Conservation (phyloP, 2,329 filamentous ascomycete genomes). For the Blastomyces emzantsi region DNA sequence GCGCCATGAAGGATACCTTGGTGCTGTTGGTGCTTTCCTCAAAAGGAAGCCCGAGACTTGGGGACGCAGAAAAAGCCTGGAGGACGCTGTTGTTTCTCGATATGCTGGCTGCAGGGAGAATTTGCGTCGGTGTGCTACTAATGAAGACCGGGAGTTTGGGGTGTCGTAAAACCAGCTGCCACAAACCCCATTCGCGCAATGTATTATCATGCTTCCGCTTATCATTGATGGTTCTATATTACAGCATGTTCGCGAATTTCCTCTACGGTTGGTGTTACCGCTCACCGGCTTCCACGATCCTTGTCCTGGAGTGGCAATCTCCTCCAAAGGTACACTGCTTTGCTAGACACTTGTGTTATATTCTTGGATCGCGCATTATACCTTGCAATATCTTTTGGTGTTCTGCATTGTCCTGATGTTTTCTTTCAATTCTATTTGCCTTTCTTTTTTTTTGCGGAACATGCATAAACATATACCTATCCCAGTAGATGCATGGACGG, state of each 20-base stretch:
- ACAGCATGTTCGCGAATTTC: neutral
- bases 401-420: neutral
- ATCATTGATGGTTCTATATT: neutral
- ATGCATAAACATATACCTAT: neutral
- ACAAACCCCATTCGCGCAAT: neutral
- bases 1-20: slow-evolving; percentile 90
- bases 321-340: neutral
- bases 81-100: slow-evolving; percentile 36
- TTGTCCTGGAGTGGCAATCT: neutral
- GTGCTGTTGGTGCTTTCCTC: slow-evolving; percentile 86
- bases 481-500: neutral
- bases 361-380: neutral
- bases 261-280: neutral
- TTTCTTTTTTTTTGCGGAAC: neutral
- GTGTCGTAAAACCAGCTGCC: neutral
- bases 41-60: slow-evolving; percentile 85
- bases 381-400: neutral
- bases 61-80: slow-evolving; percentile 73
- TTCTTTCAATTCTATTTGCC: neutral
- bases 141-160: neutral
- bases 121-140: neutral
- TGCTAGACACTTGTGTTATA: slow-evolving; percentile 1
- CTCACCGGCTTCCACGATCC: neutral
- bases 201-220: neutral
- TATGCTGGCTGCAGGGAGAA: slow-evolving; percentile 17